These are phyloP conservation scores for Penicillium odoratum DNA, from an alignment of 495 filamentous ascomycete species.

Conservation along the genomic window DNA sequence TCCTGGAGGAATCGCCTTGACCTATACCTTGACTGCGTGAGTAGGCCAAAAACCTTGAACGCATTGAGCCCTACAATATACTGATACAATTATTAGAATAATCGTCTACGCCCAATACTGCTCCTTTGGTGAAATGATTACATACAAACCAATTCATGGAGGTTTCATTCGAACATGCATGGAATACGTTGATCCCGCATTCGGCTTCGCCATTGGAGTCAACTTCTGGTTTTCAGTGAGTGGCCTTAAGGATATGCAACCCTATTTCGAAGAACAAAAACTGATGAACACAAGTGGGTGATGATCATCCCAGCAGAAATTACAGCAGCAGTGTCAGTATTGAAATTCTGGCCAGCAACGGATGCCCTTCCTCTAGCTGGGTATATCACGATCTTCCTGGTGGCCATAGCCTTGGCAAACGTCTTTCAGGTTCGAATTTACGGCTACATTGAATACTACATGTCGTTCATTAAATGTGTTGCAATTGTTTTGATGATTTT, in stretches of 20 bases:
- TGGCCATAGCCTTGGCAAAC: slow-evolving; percentile 21
- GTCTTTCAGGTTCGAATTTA: slow-evolving; percentile 28
- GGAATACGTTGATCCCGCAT: slow-evolving; percentile 32
- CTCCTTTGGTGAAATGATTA: slow-evolving; percentile 34
- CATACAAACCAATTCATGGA: slow-evolving; percentile 32
- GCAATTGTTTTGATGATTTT: slow-evolving; percentile 31
- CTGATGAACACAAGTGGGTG: slow-evolving; percentile 25
- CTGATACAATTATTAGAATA: slow-evolving; percentile 18
- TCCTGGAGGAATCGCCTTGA: slow-evolving; percentile 26
- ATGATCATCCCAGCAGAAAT: slow-evolving; percentile 35
- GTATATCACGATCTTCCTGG: slow-evolving; percentile 32
- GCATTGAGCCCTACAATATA: neutral
- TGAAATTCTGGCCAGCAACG: slow-evolving; percentile 31
- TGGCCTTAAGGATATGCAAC: neutral
- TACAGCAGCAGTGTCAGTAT: slow-evolving; percentile 28
- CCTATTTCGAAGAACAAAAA: neutral
- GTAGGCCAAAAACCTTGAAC: neutral
- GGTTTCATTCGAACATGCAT: slow-evolving; percentile 33
- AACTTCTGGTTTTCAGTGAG: slow-evolving; percentile 35
- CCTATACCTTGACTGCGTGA: slow-evolving; percentile 32
- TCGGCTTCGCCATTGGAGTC: slow-evolving; percentile 32
- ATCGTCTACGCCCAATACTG: slow-evolving; percentile 31
- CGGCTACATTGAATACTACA: slow-evolving; percentile 31
- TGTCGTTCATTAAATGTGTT: slow-evolving; percentile 31
- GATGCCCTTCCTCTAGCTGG: slow-evolving; percentile 25